Evolutionary conservation across 768 basidiomycete species (phyloP).

Genomic region (Rhodotorula diobovata): DNA sequence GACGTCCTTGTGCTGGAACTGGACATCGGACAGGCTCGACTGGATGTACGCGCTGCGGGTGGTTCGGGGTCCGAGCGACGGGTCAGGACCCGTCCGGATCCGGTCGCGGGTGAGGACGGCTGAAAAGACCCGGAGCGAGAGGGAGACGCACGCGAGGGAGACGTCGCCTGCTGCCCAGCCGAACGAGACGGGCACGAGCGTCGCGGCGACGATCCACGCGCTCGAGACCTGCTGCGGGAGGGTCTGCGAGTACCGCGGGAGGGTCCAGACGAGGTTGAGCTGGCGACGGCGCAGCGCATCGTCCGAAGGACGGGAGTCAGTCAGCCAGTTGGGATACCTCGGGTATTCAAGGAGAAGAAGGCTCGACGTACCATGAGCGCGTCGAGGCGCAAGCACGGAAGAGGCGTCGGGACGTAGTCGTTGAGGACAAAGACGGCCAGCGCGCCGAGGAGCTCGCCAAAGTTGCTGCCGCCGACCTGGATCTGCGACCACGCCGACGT

Average conservation of each 20-base stretch:
- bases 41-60: slow-evolving; percentile 45
- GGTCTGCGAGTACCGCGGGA: slow-evolving; percentile 40
- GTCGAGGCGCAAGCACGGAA: slow-evolving; percentile 41
- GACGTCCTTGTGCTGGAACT: slow-evolving; percentile 34
- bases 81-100: too few relatives aligned
- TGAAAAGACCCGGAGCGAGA: too few relatives aligned
- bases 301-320: too few relatives aligned
- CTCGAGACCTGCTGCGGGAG: slow-evolving; percentile 30
- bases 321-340: too few relatives aligned
- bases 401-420: slow-evolving; percentile 40
- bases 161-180: slow-evolving; percentile 47
- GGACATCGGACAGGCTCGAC: slow-evolving; percentile 35
- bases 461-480: slow-evolving; percentile 45
- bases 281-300: too few relatives aligned
- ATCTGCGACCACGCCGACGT: slow-evolving; percentile 44
- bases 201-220: slow-evolving; percentile 43
- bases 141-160: slow-evolving; percentile 37
- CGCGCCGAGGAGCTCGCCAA: slow-evolving; percentile 42
- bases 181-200: slow-evolving; percentile 42
- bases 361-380: slow-evolving; percentile 14
- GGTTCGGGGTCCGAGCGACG: too few relatives aligned
- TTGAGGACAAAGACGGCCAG: slow-evolving; percentile 39
- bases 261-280: slow-evolving; percentile 44
- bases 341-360: too few relatives aligned
- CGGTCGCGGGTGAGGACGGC: too few relatives aligned